Percentiles rank a stretch among this genome's conserved stretches.
phyloP scores from a whole-genome alignment of 371 early-diverging fungal species.

The Lichtheimia corymbifera region DNA sequence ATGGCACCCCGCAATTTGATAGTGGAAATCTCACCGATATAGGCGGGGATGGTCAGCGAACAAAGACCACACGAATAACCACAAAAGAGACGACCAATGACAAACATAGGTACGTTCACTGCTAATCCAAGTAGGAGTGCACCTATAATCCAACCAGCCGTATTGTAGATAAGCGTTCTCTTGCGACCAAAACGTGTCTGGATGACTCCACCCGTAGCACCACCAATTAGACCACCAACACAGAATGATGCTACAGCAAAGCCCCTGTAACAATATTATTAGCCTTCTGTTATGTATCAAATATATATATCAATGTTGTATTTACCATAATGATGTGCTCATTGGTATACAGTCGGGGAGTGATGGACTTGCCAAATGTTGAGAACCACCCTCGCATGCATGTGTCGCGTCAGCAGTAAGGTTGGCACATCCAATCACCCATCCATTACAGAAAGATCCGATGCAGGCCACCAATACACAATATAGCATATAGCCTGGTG shows the following conservation, averaged over 20 bases:
- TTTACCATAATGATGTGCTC: too few species aligned
- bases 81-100: conserved; percentile 23
- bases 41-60: conserved; percentile 72
- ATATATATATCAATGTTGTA: too few species aligned
- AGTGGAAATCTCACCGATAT: conserved; percentile 78
- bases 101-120: conserved; percentile 21
- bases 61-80: conserved; percentile 70
- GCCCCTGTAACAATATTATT: conserved; percentile 28
- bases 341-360: too few species aligned
- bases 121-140: conserved; percentile 52
- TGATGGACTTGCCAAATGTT: too few species aligned
- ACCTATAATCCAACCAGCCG: conserved; percentile 57
- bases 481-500: too few species aligned
- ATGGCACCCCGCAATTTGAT: conserved; percentile 63
- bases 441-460: too few species aligned
- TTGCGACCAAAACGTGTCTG: conserved; percentile 62
- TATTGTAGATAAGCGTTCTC: conserved; percentile 55
- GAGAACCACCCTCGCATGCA: too few species aligned
- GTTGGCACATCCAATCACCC: too few species aligned
- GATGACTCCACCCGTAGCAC: conserved; percentile 53
- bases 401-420: too few species aligned
- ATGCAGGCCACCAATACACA: too few species aligned
- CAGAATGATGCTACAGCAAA: conserved; percentile 59
- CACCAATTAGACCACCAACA: conserved; percentile 70
- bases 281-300: too few species aligned